A percentile compares a stretch with the other conserved stretches of the same genome.
phyloP scores from a whole-genome alignment of 2,329 filamentous ascomycete species.

The Xylaria sp. region DNA sequence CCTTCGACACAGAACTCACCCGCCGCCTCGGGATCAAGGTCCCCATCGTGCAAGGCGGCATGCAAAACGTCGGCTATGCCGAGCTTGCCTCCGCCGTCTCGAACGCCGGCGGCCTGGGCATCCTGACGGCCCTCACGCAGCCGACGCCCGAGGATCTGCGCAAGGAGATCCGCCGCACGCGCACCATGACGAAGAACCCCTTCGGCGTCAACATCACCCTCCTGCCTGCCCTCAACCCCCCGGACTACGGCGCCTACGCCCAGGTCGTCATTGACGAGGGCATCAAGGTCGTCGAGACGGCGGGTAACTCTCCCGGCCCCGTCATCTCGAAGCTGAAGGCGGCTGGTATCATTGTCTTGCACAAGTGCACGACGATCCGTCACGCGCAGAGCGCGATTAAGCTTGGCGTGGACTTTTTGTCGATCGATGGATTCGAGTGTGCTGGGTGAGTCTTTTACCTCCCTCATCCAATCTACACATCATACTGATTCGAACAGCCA shows the following conservation, averaged over 20 bases:
- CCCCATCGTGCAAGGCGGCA: conserved; percentile 78
- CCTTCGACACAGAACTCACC: conserved; percentile 54
- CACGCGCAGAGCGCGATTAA: conserved; percentile 89
- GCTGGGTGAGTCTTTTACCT: conserved; percentile 52
- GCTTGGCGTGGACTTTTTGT: conserved; percentile 92
- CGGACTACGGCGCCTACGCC: conserved; percentile 88
- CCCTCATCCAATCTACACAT: neutral
- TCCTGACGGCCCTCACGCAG: conserved; percentile 86
- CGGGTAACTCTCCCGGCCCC: conserved; percentile 80
- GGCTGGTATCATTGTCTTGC: conserved; percentile 71
- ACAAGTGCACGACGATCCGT: conserved; percentile 96
- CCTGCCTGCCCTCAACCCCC: conserved; percentile 80
- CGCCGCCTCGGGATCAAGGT: conserved; percentile 55
- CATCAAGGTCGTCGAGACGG: conserved; percentile 85
- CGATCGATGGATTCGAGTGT: conserved; percentile 97
- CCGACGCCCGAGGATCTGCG: conserved; percentile 86
- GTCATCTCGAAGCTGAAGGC: conserved; percentile 86
- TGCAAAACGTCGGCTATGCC: conserved; percentile 81
- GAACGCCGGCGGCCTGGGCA: conserved; percentile 76
- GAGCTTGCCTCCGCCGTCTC: conserved; percentile 71
- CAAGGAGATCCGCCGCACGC: conserved; percentile 85
- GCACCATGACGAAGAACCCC: conserved; percentile 68
- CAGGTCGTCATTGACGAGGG: conserved; percentile 92
- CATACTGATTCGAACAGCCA: conserved; percentile 39
- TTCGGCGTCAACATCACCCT: conserved; percentile 96